Conservation (phyloP, 108 stramenopile species). For the Cyclostephanos tholiformis region DNA sequence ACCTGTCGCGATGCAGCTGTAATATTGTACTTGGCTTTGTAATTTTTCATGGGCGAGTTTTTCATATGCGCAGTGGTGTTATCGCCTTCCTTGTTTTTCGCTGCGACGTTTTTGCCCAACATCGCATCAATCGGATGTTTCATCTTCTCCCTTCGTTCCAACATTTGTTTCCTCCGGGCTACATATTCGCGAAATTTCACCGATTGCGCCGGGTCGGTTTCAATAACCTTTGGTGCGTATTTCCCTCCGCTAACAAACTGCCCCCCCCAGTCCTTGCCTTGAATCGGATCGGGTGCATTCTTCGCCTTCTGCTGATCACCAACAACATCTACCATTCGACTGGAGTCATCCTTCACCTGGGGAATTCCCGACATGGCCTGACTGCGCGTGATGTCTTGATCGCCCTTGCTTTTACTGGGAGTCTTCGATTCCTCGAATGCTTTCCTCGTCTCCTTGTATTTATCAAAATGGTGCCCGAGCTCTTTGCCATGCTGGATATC, state of each 20-base stretch:
- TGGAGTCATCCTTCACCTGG: no score
- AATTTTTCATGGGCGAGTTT: slow-evolving; percentile 26
- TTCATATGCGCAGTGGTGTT: not conserved
- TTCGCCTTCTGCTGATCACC: no score
- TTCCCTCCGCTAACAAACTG: not conserved
- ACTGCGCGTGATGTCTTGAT: no score
- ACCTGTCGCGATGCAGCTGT: not conserved
- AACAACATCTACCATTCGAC: no score
- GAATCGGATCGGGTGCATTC: no score
- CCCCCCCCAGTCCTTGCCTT: not conserved
- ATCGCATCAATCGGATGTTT: slow-evolving; percentile 11
- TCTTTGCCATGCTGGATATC: slow-evolving; percentile 3
- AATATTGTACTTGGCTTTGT: slow-evolving; percentile 23
- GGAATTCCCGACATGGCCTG: no score
- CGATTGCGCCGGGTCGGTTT: not conserved
- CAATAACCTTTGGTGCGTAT: not conserved
- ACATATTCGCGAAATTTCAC: not conserved
- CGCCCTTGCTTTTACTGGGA: no score
- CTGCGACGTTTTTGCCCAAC: not conserved
- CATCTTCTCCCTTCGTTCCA: slow-evolving; percentile 18
- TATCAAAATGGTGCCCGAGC: slow-evolving; percentile 7
- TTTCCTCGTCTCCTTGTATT: slow-evolving; percentile 2
- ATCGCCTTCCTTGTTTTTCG: not conserved
- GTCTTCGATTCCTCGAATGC: no score
- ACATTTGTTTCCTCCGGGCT: not conserved